Conservation (phyloP, 73 alveolate species). For the Paramecium bursaria region DNA sequence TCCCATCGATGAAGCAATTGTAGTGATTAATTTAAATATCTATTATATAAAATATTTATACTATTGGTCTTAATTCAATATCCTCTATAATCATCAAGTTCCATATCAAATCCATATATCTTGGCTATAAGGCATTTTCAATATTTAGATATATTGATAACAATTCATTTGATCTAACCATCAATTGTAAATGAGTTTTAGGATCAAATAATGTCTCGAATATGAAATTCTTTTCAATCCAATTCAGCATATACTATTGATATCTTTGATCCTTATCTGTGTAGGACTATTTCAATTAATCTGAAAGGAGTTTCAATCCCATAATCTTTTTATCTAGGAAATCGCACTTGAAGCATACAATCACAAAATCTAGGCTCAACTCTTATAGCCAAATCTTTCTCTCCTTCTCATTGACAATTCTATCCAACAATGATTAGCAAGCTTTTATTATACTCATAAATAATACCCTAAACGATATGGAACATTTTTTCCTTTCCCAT, state of each 20-base stretch:
- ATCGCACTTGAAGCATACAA: slow-evolving; percentile 32
- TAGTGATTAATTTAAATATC: slow-evolving; percentile 34
- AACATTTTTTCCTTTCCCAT: slow-evolving; percentile 56
- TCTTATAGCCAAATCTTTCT: slow-evolving; percentile 41
- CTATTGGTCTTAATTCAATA: slow-evolving; percentile 52
- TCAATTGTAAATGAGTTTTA: slow-evolving; percentile 19
- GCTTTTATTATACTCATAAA: too few species aligned
- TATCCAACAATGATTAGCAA: slow-evolving; percentile 2
- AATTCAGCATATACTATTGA: background rate
- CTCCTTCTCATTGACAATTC: slow-evolving; percentile 39
- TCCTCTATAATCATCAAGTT: slow-evolving; percentile 21
- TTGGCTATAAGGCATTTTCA: slow-evolving; percentile 22
- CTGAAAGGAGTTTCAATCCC: slow-evolving; percentile 47
- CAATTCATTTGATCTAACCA: slow-evolving; percentile 23
- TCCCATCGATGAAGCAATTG: slow-evolving; percentile 10
- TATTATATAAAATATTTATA: too few species aligned
- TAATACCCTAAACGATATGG: background rate
- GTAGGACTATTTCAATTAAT: slow-evolving; percentile 1
- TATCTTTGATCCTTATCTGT: background rate
- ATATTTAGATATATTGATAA: background rate
- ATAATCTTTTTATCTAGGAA: slow-evolving; percentile 38
- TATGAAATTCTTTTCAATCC: slow-evolving; percentile 6
- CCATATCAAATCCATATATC: slow-evolving; percentile 49
- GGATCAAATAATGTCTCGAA: slow-evolving; percentile 32
- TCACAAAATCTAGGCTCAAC: slow-evolving; percentile 32